Evolutionary conservation across 2,329 filamentous ascomycete genomes (phyloP).

Genomic region (Metarhizium sp.): DNA sequence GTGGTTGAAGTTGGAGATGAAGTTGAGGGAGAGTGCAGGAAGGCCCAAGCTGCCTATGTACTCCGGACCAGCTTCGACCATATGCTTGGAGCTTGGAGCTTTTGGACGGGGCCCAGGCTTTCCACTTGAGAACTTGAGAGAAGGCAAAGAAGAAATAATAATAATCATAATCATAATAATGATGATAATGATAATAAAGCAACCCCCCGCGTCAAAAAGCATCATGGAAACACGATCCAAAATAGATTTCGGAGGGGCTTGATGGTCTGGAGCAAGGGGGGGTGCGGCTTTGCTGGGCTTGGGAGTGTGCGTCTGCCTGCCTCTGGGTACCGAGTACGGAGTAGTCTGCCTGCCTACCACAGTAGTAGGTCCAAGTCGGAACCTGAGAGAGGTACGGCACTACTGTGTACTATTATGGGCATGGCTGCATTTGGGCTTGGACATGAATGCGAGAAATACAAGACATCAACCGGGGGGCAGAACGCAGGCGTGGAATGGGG

Average conservation of each 20-base stretch:
- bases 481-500: background rate
- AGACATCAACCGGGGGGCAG: background rate
- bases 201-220: background rate
- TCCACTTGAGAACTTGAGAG: background rate
- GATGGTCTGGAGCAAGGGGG: background rate
- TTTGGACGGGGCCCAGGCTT: background rate
- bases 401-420: background rate
- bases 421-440: background rate
- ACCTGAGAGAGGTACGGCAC: background rate
- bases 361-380: no score
- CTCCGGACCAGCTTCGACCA: background rate
- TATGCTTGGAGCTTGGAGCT: background rate
- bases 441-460: background rate
- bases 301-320: background rate
- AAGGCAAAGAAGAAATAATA: background rate
- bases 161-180: no score
- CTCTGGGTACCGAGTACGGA: no score
- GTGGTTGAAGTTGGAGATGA: conserved; percentile 3
- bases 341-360: no score
- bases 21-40: background rate
- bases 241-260: conserved; percentile 5
- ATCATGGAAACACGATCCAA: conserved; percentile 1
- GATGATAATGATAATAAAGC: no score
- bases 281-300: background rate
- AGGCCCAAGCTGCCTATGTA: background rate